These are phyloP conservation scores for Capronia coronata DNA, from an alignment of 2,329 filamentous ascomycete species.

Conservation along the genomic window DNA sequence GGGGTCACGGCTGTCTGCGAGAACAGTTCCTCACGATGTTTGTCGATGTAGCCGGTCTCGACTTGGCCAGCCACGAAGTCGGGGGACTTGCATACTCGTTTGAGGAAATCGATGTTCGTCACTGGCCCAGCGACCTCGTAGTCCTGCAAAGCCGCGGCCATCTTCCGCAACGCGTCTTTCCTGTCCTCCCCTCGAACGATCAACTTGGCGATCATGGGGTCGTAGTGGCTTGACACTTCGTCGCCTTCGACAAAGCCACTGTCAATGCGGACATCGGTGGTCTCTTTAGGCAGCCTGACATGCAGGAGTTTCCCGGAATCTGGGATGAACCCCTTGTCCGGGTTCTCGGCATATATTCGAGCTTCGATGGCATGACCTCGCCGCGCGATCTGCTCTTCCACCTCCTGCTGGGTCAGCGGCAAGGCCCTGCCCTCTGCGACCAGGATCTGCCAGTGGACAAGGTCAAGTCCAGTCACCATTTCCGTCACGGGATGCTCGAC, in stretches of 20 bases:
- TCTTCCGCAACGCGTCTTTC: conserved; percentile 72
- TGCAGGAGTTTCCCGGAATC: conserved; percentile 86
- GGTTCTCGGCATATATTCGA: conserved; percentile 93
- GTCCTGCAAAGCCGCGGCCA: conserved; percentile 70
- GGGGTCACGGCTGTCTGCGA: conserved; percentile 53
- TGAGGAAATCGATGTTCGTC: conserved; percentile 96
- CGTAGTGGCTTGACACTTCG: conserved; percentile 88
- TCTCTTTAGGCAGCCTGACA: conserved; percentile 62
- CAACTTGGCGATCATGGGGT: conserved; percentile 97
- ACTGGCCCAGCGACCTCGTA: conserved; percentile 90
- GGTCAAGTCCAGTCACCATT: conserved; percentile 66
- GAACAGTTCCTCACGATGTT: conserved; percentile 76
- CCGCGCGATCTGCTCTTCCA: conserved; percentile 61
- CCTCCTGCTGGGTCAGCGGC: conserved; percentile 59
- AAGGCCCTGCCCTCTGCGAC: conserved; percentile 68
- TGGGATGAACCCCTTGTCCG: conserved; percentile 83
- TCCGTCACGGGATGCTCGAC: conserved; percentile 95
- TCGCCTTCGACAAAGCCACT: conserved; percentile 88
- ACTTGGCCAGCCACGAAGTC: conserved; percentile 83
- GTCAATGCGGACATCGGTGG: conserved; percentile 75
- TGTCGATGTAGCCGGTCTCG: conserved; percentile 93
- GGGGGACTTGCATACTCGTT: conserved; percentile 71
- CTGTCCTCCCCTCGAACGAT: conserved; percentile 79
- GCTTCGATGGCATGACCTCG: conserved; percentile 89
- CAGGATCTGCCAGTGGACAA: conserved; percentile 93